Percentiles rank a stretch among this genome's conserved stretches.
Evolutionary conservation across 805 yeast genomes (phyloP).

Genomic region (Candida pseudoglaebosa): DNA sequence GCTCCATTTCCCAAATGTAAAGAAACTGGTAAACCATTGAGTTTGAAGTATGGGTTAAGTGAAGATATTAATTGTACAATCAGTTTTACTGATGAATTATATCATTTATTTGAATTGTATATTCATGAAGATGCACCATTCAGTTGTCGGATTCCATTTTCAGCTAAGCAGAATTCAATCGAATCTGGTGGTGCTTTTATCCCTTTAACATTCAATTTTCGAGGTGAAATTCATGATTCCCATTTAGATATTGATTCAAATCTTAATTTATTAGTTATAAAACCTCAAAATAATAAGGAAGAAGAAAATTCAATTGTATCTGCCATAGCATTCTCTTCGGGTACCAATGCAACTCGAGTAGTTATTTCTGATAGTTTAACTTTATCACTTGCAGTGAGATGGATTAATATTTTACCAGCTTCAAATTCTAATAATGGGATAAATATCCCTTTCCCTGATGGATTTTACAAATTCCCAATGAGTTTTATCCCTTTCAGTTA

Average conservation of each 20-base stretch:
- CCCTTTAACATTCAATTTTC: slow-evolving; percentile 59
- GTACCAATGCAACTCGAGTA: slow-evolving; percentile 56
- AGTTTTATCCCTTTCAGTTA: slow-evolving; percentile 25
- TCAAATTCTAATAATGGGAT: slow-evolving; percentile 9
- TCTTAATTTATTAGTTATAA: slow-evolving; percentile 48
- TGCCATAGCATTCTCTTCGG: slow-evolving; percentile 56
- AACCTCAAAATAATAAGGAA: slow-evolving; percentile 25
- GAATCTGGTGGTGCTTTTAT: slow-evolving; percentile 44
- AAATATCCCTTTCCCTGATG: slow-evolving; percentile 34
- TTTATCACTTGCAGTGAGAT: slow-evolving; percentile 53
- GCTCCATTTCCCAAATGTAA: slow-evolving; percentile 56
- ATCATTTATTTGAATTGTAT: slow-evolving; percentile 70
- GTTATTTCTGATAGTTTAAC: slow-evolving; percentile 65
- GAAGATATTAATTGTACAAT: slow-evolving; percentile 60
- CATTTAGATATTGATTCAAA: slow-evolving; percentile 64
- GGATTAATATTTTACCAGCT: slow-evolving; percentile 39
- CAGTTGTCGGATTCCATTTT: slow-evolving; percentile 59
- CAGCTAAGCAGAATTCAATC: slow-evolving; percentile 39
- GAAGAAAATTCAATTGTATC: slow-evolving; percentile 44
- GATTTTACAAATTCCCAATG: slow-evolving; percentile 37
- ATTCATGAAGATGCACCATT: slow-evolving; percentile 76
- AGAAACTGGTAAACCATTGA: slow-evolving; percentile 60
- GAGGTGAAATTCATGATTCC: slow-evolving; percentile 64
- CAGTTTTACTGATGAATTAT: slow-evolving; percentile 57
- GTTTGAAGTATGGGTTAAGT: slow-evolving; percentile 49